Base-by-base conservation (phyloP, 805 yeast genomes). In the Candida hispaniensis region DNA sequence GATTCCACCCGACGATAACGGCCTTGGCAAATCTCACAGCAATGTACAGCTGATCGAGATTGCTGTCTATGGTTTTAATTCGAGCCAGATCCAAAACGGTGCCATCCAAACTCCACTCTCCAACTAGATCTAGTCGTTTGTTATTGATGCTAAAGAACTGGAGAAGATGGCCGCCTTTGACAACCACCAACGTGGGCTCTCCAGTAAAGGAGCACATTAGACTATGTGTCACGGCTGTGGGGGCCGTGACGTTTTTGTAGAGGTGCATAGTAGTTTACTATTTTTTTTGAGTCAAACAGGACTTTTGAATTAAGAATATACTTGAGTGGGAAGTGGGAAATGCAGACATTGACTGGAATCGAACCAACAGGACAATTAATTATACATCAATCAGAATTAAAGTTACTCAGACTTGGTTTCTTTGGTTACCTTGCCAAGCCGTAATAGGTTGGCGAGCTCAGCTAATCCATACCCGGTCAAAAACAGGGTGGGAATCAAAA, bases 41-140 rank as follows among this genome's bases (percentile, higher is more conserved):
- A 3, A 88, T 59, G 2, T 78, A 54, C 19, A 91, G 45, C 42
- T 69, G 72, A 46, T 82, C 91, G 23, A 68, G 51, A 3, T 56
- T 50, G 26, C 69, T 73, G 6, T 55, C 54, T 10, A 74, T 64
- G 20, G 49, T 40, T 16, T 67, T 59, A 10, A 79, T 58, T 2
- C 67, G 49, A 21, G 64, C 63, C 23, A 83, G 50, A 38, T 68
- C 78, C 2, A 75, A 63, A 14, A 85, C 69, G 20, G 66, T 61
- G 5, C 95, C 96, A 38, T 75, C 73, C 21, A 88, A 56, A 39
- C 70, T 67, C 54, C 69, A 79, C 51, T 83, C 93, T n/a, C 71
- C 59, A 2, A 73, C 52, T 30, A 77, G 52, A 6, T 55, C 51
- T 38, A 69, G 51, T 29, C 57, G 58, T 24, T 46, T 25, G 10